Evolutionary conservation across 1,284 basidiomycete genomes (phyloP), one percentile per base, ranked within the genome.

Genomic region (Ustilago cynodontis): DNA sequence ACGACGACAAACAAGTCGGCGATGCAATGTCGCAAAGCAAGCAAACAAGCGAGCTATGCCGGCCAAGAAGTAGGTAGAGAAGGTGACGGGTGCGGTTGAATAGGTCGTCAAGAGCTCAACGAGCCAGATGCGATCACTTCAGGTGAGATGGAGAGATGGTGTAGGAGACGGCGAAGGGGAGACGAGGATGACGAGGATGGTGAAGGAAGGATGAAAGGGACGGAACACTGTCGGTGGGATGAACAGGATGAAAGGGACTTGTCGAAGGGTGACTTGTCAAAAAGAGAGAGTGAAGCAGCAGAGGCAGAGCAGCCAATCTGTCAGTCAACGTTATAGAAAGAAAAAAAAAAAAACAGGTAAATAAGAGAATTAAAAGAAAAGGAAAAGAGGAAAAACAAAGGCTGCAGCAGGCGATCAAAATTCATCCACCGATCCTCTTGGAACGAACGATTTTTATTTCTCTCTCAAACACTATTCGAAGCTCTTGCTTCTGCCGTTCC

Each of bases 101-200:
- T 29, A 47, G 39, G 51, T 24, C 47, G 24, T 22, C 24, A 54
- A 39, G 29, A 39, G 31, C 22, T 54, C 43, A 14, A 37, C 37
- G 33, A 24, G 22, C 50, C 14, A 26, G 47, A 33, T 16, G 29
- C 31, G 29, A 41, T 50, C 35, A 50, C 33, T 9, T 31, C 37
- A 24, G 50, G 28, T n/a, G 63, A 37, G 53, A 39, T 45, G 43
- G 18, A 39, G 16, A 29, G 29, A 43, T 33, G 35, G 39, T 49
- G 37, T 43, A 50, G 57, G 26, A 28, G 61, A 33, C n/a, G 49
- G n/a, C 18, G 49, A 52, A 33, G 20, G 49, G 29, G 28, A 39
- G 28, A 22, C 22, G 31, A 45, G 26, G 47, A 63, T 56, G 61
- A 57, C n/a, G 60, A 53, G 24, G 57, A 24, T 56, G 59, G 49